These are phyloP conservation scores for Edaphochlamys debaryana DNA, from an alignment of 139 green algal species.

Conservation along the genomic window DNA sequence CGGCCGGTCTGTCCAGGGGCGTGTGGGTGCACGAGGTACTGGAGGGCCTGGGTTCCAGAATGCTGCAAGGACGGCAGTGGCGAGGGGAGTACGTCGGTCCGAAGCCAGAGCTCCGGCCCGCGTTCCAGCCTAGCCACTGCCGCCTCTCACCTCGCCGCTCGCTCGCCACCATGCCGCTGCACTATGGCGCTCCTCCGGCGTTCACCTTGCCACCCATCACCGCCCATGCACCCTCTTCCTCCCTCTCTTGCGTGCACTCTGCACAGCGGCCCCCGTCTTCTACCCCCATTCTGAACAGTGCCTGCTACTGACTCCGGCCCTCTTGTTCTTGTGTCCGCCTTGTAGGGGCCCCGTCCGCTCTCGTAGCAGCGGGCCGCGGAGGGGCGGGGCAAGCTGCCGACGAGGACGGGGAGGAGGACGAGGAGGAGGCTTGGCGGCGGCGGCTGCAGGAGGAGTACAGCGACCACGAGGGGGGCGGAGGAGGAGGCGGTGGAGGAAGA, in stretches of 20 bases:
- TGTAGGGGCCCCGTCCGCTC: no score
- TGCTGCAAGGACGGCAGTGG: no score
- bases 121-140: neutral
- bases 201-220: no score
- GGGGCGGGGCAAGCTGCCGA: neutral
- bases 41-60: neutral
- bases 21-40: neutral
- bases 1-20: neutral
- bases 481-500: neutral
- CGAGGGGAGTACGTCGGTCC: neutral
- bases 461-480: slow-evolving; percentile 2
- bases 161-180: no score
- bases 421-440: slow-evolving; percentile 22
- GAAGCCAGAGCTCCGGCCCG: neutral
- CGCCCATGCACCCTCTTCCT: neutral
- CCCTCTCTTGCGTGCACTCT: neutral
- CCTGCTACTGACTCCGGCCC: no score
- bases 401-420: neutral
- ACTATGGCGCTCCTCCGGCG: no score
- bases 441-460: slow-evolving; percentile 25
- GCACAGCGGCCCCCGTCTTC: neutral
- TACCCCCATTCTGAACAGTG: neutral
- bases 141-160: no score
- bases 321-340: no score
- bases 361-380: neutral